Evolutionary conservation across 2,329 filamentous ascomycete species (phyloP).

Genomic region (Penicillium expansum): DNA sequence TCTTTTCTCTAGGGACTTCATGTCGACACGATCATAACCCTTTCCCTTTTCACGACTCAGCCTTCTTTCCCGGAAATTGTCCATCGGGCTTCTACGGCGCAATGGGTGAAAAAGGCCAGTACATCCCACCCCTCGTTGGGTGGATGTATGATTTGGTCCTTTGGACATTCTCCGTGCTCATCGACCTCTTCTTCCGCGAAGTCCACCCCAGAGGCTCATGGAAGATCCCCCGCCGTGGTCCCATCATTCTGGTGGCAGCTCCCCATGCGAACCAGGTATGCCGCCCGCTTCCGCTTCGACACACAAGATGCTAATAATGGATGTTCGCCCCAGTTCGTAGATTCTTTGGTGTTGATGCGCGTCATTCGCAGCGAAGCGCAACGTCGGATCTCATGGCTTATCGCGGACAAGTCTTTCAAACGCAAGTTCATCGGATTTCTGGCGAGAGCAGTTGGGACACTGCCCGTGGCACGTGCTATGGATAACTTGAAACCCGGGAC

Average conservation of each 20-base stretch:
- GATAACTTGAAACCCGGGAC: slow-evolving; percentile 77
- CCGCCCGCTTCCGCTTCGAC: slow-evolving; percentile 9
- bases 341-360: slow-evolving; percentile 89
- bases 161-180: slow-evolving; percentile 61
- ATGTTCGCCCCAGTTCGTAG: slow-evolving; percentile 68
- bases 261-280: slow-evolving; percentile 92
- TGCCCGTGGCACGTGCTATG: slow-evolving; percentile 90
- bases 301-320: slow-evolving; percentile 9
- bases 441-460: slow-evolving; percentile 78
- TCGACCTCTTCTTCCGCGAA: slow-evolving; percentile 97
- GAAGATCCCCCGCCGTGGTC: slow-evolving; percentile 85
- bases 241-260: slow-evolving; percentile 91
- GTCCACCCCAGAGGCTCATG: slow-evolving; percentile 92
- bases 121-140: slow-evolving; percentile 46
- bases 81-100: slow-evolving; percentile 6
- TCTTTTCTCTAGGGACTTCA: slow-evolving; percentile 5
- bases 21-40: slow-evolving; percentile 7
- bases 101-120: slow-evolving; percentile 38
- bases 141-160: slow-evolving; percentile 52
- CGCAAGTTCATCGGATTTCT: slow-evolving; percentile 84
- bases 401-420: slow-evolving; percentile 92
- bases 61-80: not conserved
- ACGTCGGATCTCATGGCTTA: slow-evolving; percentile 86
- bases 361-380: slow-evolving; percentile 82
- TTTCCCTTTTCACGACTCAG: not conserved